These are phyloP conservation scores for Leccinum ochraceum DNA, from an alignment of 768 basidiomycete genomes.

Conservation along the genomic window DNA sequence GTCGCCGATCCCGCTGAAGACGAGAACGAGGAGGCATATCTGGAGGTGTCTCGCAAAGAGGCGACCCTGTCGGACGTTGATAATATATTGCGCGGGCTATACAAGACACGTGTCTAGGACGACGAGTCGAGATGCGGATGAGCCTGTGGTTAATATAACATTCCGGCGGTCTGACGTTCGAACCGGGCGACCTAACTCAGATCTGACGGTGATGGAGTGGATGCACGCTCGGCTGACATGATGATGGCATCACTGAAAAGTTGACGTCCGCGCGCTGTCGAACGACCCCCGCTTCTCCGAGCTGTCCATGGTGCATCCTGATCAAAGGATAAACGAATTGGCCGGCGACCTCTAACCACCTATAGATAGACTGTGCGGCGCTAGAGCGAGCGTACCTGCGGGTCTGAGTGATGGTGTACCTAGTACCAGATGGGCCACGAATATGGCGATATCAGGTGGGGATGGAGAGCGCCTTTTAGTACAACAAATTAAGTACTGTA, in stretches of 20 bases:
- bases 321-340: neutral
- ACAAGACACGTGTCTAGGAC: slow-evolving; percentile 24
- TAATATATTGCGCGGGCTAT: slow-evolving; percentile 54
- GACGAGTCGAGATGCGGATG: slow-evolving; percentile 1
- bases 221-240: neutral
- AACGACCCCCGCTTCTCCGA: neutral
- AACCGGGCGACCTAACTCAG: too few relatives aligned
- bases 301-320: neutral
- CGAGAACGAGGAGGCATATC: slow-evolving; percentile 55
- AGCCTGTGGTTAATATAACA: slow-evolving; percentile 1
- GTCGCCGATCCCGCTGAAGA: slow-evolving; percentile 28
- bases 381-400: neutral
- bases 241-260: neutral
- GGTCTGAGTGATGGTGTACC: neutral
- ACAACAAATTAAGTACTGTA: neutral
- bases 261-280: neutral
- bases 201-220: neutral
- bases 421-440: neutral
- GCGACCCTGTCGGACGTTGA: slow-evolving; percentile 81
- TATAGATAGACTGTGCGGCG: neutral
- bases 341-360: neutral
- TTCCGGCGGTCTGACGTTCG: slow-evolving; percentile 1
- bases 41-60: slow-evolving; percentile 82
- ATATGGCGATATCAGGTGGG: neutral
- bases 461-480: neutral